These are phyloP conservation scores for Cladorrhinum samala DNA, from an alignment of 495 filamentous ascomycete genomes.

Conservation along the genomic window DNA sequence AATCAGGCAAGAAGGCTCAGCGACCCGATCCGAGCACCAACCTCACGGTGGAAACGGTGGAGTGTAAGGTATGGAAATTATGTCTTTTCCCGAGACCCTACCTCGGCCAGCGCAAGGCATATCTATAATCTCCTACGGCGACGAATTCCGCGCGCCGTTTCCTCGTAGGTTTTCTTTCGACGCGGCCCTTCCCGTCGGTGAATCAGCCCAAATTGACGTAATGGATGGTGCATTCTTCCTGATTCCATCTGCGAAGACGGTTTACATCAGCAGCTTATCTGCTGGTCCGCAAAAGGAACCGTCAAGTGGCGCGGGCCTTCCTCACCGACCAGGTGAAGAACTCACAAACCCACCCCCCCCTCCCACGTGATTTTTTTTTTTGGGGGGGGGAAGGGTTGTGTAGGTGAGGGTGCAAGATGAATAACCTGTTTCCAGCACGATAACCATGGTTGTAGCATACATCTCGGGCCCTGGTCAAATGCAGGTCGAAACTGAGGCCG, in stretches of 20 bases:
- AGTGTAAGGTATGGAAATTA: not conserved
- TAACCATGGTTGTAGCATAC: not conserved
- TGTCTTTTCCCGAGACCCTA: not conserved
- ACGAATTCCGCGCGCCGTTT: not conserved
- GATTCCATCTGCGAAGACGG: not conserved
- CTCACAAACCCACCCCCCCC: not conserved
- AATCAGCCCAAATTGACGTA: not conserved
- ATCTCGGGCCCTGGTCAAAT: not conserved
- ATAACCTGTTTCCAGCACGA: not conserved
- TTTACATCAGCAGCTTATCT: conserved; percentile 2
- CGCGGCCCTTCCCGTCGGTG: conserved; percentile 4
- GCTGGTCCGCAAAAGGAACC: conserved; percentile 4
- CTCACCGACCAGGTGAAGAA: conserved; percentile 3
- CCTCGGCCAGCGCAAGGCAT: not conserved
- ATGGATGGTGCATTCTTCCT: not conserved
- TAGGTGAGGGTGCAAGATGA: not conserved
- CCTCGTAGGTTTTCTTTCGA: not conserved
- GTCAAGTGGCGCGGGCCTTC: conserved; percentile 2
- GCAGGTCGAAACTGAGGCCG: not conserved
- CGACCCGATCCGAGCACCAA: not conserved
- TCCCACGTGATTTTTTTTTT: no score
- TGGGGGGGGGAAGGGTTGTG: not conserved
- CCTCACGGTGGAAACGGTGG: not conserved
- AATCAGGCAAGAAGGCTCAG: not conserved
- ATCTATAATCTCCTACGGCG: no score